Evolutionary conservation across 441 rosid species (phyloP).

Genomic region (Adansonia rubrostipa): DNA sequence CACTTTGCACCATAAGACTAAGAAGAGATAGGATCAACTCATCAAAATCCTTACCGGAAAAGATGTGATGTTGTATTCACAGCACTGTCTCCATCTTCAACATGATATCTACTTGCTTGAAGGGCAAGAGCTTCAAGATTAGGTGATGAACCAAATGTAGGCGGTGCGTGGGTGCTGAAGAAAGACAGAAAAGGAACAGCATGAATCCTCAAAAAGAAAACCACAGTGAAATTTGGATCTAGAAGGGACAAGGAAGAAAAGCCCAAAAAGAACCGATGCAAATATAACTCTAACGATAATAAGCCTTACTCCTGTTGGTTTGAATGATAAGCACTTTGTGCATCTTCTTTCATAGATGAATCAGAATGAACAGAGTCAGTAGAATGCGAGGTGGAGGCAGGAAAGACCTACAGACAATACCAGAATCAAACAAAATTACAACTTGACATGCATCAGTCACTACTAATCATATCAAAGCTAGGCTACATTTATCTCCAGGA

Average conservation of each 20-base stretch:
- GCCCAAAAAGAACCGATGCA: constrained; percentile 11
- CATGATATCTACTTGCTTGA: constrained; percentile 55
- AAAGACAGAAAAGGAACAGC: constrained; percentile 33
- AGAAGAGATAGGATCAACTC: constrained; percentile 15
- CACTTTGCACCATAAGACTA: constrained; percentile 15
- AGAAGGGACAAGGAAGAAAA: constrained; percentile 19
- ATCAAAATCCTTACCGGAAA: constrained; percentile 39
- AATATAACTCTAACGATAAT: background rate
- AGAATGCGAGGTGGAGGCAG: constrained; percentile 49
- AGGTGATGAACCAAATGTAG: constrained; percentile 92
- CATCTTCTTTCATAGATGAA: constrained; percentile 69
- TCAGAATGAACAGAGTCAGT: constrained; percentile 51
- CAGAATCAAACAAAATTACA: constrained; percentile 15
- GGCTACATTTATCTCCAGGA: background rate
- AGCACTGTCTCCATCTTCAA: constrained; percentile 67
- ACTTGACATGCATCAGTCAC: constrained; percentile 6
- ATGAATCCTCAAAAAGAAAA: constrained; percentile 14
- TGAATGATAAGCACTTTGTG: constrained; percentile 63
- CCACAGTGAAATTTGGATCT: background rate
- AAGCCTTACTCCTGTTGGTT: constrained; percentile 55
- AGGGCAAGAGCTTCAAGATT: constrained; percentile 69
- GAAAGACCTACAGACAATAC: constrained; percentile 57
- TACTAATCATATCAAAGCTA: background rate
- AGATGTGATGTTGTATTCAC: constrained; percentile 44
- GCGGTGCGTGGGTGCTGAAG: constrained; percentile 76